phyloP scores from a whole-genome alignment of 441 rosid genomes.

The Melastoma candidum region DNA sequence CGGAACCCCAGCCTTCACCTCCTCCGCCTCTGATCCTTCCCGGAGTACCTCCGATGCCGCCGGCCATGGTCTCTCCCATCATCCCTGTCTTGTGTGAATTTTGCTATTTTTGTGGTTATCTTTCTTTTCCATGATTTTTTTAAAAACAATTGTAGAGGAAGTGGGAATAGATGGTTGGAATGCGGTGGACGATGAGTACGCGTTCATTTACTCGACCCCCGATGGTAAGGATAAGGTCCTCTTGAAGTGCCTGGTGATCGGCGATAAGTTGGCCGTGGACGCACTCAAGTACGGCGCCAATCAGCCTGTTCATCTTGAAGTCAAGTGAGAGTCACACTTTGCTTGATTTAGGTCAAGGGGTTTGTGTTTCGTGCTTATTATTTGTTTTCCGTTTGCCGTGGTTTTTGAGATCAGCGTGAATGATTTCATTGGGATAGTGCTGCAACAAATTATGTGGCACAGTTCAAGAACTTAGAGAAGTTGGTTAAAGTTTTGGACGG shows the following conservation, averaged over 20 bases:
- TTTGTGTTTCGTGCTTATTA: not conserved
- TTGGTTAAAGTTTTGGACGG: conserved; percentile 41
- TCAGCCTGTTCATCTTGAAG: conserved; percentile 63
- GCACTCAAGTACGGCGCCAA: conserved; percentile 46
- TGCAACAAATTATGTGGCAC: conserved; percentile 37
- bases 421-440: conserved; percentile 36
- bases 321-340: conserved; percentile 32
- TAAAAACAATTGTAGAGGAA: conserved; percentile 24
- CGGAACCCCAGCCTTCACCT: conserved; percentile 55
- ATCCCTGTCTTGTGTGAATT: not conserved
- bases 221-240: conserved; percentile 46
- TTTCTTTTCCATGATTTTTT: not conserved
- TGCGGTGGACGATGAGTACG: conserved; percentile 52
- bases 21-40: conserved; percentile 36
- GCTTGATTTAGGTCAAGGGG: not conserved
- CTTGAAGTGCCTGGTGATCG: conserved; percentile 64
- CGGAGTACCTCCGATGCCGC: conserved; percentile 43
- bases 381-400: not conserved
- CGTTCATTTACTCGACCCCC: conserved; percentile 55
- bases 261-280: conserved; percentile 47
- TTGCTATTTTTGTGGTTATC: conserved; percentile 6
- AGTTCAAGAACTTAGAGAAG: conserved; percentile 49
- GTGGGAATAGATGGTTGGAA: conserved; percentile 79
- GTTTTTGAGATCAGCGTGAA: conserved; percentile 33
- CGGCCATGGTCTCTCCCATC: not conserved